Conservation (phyloP, 75 land plant species). For the Cryptomeria japonica region DNA sequence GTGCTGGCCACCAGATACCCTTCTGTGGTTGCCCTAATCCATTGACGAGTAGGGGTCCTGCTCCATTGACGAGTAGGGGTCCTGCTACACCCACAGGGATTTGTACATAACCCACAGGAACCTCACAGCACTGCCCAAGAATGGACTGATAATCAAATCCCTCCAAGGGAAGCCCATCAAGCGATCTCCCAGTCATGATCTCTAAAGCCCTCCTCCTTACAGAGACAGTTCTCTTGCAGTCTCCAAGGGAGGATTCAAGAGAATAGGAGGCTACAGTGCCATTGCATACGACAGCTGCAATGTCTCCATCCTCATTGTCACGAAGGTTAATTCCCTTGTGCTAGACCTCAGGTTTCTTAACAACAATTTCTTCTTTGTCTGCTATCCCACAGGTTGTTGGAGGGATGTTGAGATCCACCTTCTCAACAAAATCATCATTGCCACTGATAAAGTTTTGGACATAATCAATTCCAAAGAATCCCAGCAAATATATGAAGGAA, state of each 20-base stretch:
- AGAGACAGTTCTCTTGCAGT: constrained; percentile 54
- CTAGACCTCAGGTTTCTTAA: constrained; percentile 9
- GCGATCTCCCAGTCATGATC: constrained; percentile 43
- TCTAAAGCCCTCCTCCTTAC: constrained; percentile 55
- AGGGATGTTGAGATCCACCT: background rate
- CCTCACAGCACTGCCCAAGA: constrained; percentile 81
- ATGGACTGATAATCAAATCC: constrained; percentile 69
- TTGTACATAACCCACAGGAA: constrained; percentile 81
- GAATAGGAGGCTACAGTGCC: constrained; percentile 55
- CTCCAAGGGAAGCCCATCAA: constrained; percentile 63
- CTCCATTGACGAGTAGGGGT: too few relatives aligned
- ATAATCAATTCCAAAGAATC: constrained; percentile 83
- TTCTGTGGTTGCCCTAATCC: constrained; percentile 79
- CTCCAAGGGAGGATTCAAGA: constrained; percentile 67
- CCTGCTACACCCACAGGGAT: constrained; percentile 81
- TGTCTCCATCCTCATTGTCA: constrained; percentile 49
- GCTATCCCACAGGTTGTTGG: background rate
- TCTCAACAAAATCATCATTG: background rate
- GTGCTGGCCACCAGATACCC: constrained; percentile 83
- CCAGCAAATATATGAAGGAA: constrained; percentile 76
- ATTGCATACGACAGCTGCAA: constrained; percentile 40
- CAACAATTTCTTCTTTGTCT: background rate
- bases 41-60: constrained; percentile 71
- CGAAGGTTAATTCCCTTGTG: background rate
- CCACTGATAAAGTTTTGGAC: constrained; percentile 47